Conservation (phyloP, 106 monocot species). For the Acorus gramineus region DNA sequence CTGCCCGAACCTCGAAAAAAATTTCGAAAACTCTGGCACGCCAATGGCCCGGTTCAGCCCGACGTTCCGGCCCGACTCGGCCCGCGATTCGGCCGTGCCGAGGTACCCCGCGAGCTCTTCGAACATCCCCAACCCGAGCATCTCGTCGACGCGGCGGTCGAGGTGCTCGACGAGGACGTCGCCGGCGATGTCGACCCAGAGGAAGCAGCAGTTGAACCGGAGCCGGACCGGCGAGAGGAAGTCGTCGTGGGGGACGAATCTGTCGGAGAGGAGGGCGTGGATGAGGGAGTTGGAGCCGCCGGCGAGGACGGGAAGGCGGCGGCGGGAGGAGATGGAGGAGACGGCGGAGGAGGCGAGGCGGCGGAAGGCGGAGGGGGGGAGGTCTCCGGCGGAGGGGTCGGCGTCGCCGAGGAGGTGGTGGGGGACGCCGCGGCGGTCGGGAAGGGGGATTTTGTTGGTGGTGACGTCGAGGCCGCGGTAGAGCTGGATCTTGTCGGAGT, state of each 20-base stretch:
- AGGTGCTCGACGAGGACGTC: slow-evolving; percentile 44
- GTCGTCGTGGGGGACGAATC: too few relatives aligned
- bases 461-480: slow-evolving; percentile 83
- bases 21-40: slow-evolving; percentile 57
- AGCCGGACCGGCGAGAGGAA: slow-evolving; percentile 2
- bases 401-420: slow-evolving; percentile 76
- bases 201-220: slow-evolving; percentile 43
- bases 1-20: slow-evolving; percentile 20
- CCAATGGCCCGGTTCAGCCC: slow-evolving; percentile 78
- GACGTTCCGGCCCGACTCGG: slow-evolving; percentile 15
- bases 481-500: slow-evolving; percentile 92
- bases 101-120: slow-evolving; percentile 69
- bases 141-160: slow-evolving; percentile 85
- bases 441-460: slow-evolving; percentile 66
- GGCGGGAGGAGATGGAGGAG: slow-evolving; percentile 21
- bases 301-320: slow-evolving; percentile 51
- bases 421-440: slow-evolving; percentile 56
- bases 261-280: slow-evolving; percentile 36
- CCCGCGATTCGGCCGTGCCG: slow-evolving; percentile 6
- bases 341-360: slow-evolving; percentile 26
- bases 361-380: slow-evolving; percentile 45
- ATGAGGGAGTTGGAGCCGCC: slow-evolving; percentile 92
- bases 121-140: slow-evolving; percentile 71
- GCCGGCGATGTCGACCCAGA: slow-evolving; percentile 71
- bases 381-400: slow-evolving; percentile 44